These are phyloP conservation scores for Emericellopsis atlantica DNA, from an alignment of 2,329 filamentous ascomycete genomes.

Conservation along the genomic window DNA sequence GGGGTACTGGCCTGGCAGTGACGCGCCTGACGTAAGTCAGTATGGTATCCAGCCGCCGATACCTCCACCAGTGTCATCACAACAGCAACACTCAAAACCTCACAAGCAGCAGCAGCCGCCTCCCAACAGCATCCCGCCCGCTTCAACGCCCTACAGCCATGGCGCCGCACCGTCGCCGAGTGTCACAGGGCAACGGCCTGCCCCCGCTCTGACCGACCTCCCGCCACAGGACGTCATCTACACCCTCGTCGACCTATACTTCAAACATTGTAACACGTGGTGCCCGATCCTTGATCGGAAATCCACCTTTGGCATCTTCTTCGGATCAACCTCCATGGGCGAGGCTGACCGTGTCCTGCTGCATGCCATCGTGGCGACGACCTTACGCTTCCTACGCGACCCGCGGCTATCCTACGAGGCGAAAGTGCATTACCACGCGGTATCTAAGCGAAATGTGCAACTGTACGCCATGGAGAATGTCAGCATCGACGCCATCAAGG, in stretches of 20 bases:
- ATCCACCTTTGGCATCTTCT: slow-evolving; percentile 24
- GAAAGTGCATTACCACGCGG: slow-evolving; percentile 22
- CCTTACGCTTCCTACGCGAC: slow-evolving; percentile 27
- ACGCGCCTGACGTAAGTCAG: slow-evolving; percentile 3
- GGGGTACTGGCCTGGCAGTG: slow-evolving; percentile 3
- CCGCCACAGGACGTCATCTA: slow-evolving; percentile 49
- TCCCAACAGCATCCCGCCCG: neutral
- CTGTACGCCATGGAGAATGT: slow-evolving; percentile 28
- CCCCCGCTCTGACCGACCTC: slow-evolving; percentile 24
- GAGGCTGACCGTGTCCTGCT: slow-evolving; percentile 26
- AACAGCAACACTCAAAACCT: neutral
- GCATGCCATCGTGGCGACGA: slow-evolving; percentile 30
- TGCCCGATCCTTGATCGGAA: slow-evolving; percentile 31
- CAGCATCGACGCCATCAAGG: slow-evolving; percentile 23
- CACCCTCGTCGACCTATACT: slow-evolving; percentile 46
- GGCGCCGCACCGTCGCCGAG: neutral
- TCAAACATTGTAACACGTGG: slow-evolving; percentile 53
- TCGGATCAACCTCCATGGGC: slow-evolving; percentile 23
- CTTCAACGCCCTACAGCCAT: neutral
- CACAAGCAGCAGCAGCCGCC: neutral
- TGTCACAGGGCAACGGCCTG: neutral
- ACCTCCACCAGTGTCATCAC: neutral
- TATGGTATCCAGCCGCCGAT: neutral
- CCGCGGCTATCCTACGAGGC: slow-evolving; percentile 21
- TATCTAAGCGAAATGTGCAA: slow-evolving; percentile 24